phyloP scores from a whole-genome alignment of 2,329 filamentous ascomycete genomes.

The Hirsutella thompsonii region DNA sequence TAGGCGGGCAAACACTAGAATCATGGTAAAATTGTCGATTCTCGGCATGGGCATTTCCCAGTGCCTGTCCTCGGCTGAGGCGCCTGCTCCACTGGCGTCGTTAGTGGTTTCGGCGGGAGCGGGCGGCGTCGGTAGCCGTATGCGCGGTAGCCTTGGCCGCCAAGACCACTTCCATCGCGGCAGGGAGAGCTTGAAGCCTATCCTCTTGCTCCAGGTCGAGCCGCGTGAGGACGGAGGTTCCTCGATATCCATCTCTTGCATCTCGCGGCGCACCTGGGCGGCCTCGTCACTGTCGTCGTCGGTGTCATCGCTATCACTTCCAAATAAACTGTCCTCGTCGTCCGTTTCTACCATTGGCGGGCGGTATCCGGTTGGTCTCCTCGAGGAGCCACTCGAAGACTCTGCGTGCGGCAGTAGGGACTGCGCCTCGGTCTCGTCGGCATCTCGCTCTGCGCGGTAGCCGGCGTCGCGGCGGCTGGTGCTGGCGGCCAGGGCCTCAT shows the following conservation, averaged over 20 bases:
- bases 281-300: conserved; percentile 38
- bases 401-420: conserved; percentile 52
- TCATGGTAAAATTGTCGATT: conserved; percentile 27
- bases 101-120: conserved; percentile 9
- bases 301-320: conserved; percentile 32
- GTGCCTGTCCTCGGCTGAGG: conserved; percentile 11
- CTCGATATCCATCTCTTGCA: conserved; percentile 81
- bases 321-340: conserved; percentile 46
- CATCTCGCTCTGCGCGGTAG: conserved; percentile 34
- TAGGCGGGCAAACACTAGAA: conserved; percentile 58
- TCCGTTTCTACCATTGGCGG: conserved; percentile 72
- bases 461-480: conserved; percentile 19
- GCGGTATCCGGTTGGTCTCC: conserved; percentile 49
- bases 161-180: conserved; percentile 43
- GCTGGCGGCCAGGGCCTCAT: conserved; percentile 25
- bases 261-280: conserved; percentile 61
- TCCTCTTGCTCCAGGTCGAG: conserved; percentile 41
- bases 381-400: conserved; percentile 24
- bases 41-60: conserved; percentile 23
- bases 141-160: conserved; percentile 38
- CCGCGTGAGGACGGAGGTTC: conserved; percentile 41
- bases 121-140: conserved; percentile 30
- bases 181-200: conserved; percentile 37
- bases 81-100: conserved; percentile 1
- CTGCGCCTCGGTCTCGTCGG: conserved; percentile 63